Conservation (phyloP, 805 yeast species). For the Spathaspora gorwiae region DNA sequence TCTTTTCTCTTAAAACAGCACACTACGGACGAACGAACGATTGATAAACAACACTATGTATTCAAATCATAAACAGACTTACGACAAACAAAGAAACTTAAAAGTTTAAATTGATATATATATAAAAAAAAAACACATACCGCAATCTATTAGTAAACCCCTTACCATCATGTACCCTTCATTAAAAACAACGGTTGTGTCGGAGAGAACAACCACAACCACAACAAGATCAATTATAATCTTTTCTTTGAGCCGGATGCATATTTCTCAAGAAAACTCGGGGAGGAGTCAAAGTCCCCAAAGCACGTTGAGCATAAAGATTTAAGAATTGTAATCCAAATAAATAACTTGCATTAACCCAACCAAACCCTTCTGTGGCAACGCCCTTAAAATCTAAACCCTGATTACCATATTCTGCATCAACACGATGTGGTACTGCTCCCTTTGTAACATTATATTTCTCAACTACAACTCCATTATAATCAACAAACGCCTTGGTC, state of each 20-base stretch:
- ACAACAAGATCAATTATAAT: background rate
- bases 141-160: no score
- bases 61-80: no score
- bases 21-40: no score
- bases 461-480: constrained; percentile 92
- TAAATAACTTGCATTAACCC: constrained; percentile 89
- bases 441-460: constrained; percentile 86
- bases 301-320: constrained; percentile 63
- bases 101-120: no score
- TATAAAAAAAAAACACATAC: no score
- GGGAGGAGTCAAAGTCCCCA: constrained; percentile 78
- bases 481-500: constrained; percentile 86
- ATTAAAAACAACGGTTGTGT: no score
- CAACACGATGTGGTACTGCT: constrained; percentile 83
- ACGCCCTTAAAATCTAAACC: constrained; percentile 91
- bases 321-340: constrained; percentile 67
- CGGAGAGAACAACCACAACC: no score
- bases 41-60: no score
- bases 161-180: no score
- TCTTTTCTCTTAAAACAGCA: no score
- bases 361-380: constrained; percentile 94
- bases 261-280: constrained; percentile 51
- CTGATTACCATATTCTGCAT: constrained; percentile 96
- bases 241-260: constrained; percentile 35
- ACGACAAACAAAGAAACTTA: no score